Base-by-base conservation (phyloP, 352 stramenopile species). In the Pythium volutum region DNA sequence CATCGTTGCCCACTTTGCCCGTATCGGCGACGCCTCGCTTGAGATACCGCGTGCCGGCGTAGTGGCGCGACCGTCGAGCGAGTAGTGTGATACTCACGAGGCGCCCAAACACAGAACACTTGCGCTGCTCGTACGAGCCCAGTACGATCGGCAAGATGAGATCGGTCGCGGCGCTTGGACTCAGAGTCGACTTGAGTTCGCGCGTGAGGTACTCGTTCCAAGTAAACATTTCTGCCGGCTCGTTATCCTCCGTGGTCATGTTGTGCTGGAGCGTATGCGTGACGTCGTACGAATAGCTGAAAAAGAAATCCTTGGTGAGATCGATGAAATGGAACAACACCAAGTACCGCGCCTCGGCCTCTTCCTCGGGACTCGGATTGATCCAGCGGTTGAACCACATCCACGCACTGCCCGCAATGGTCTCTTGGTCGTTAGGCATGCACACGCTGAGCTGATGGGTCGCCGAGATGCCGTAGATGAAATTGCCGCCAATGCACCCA, bases 281-380 rank as follows among this genome's bases (percentile, higher is more conserved):
- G 46, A 99, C 82, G 64, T 99, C 96, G 69, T 99, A 99, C 47
- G 95, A 98, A 69, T 99, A 99, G 52, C 86, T 98, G 73, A 99
- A 99, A 80, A 96, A 99, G 70, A 99, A 99, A 65, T 99, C 97
- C 66, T 99, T 99, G 9, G 96, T 98, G 20, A 99, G 80, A 70
- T 99, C 97, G 42, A 99, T 80, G 52, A 99, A 98, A 67, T 99
- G 96, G 68, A 99, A 99, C 0, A 99, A 74, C 0, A 88, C 91
- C 48, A 99, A 79, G 77, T 99, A 99, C 8, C 85, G 73, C 36
- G 83, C 84, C 50, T 96, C 87, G 3, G 85, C 87, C 50, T 93
- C 83, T 64, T 96, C 87, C 38, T 93, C 80, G 3, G 85, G 73
- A 47, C 76, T 93, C 11, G 84, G 79, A 55, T 93, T 94, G 52